Conservation (phyloP, 2,329 filamentous ascomycete genomes). For the Paracorniculantispora psalliotae region DNA sequence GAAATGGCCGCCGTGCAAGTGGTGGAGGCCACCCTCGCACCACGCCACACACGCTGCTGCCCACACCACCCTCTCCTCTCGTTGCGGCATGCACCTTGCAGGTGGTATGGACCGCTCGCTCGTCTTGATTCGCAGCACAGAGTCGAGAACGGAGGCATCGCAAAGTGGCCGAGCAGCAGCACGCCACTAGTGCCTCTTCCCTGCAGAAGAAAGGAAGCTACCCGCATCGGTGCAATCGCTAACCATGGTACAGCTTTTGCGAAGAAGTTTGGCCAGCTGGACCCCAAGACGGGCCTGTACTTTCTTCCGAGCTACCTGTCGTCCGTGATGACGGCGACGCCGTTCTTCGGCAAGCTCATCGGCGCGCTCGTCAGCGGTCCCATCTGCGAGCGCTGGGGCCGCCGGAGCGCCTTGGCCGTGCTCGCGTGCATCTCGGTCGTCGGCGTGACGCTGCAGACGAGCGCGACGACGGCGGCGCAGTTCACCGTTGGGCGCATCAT, state of each 20-base stretch:
- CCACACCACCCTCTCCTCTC: constrained; percentile 6
- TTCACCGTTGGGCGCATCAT: constrained; percentile 27
- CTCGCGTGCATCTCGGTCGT: constrained; percentile 18
- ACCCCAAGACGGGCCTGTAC: constrained; percentile 14
- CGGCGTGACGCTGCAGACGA: constrained; percentile 25
- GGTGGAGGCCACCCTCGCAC: neutral
- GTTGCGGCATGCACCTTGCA: neutral
- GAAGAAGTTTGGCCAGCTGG: constrained; percentile 20
- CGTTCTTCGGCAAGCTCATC: constrained; percentile 22
- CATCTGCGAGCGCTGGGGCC: constrained; percentile 23
- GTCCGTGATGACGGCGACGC: constrained; percentile 23
- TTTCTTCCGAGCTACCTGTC: constrained; percentile 20
- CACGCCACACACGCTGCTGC: neutral
- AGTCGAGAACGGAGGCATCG: neutral
- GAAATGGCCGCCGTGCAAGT: neutral
- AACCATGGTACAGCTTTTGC: constrained; percentile 16
- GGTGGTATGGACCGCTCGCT: neutral
- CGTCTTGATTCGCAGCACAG: neutral
- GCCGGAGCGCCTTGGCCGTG: constrained; percentile 19
- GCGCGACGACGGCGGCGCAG: constrained; percentile 23
- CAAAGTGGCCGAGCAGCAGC: neutral
- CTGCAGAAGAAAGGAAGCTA: too few relatives aligned
- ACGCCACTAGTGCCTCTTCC: neutral
- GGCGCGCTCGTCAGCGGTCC: constrained; percentile 13
- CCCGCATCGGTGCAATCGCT: neutral